Base-by-base conservation (phyloP, 345 rosid genomes). In the Melaleuca alternifolia region DNA sequence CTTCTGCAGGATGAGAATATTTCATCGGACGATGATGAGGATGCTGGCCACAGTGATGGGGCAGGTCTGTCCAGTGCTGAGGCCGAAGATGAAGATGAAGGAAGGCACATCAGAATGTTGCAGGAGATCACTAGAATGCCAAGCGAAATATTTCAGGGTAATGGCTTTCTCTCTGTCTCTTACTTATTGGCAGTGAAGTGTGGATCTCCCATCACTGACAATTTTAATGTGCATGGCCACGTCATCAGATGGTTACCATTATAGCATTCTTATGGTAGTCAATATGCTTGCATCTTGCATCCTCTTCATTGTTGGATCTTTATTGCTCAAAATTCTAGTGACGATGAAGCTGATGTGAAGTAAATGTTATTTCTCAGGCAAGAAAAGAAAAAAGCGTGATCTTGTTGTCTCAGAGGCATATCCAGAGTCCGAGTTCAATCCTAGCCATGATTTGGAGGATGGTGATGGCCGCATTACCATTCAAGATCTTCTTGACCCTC, bases 371-470 rank as follows among this genome's bases (percentile, higher is more conserved):
- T 90, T 52, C 71, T 33, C 87, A 96, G 99, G 95, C 23, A 94
- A 90, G 91, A 93, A 91, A 88, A 93, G 89, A 89, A 93, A 87
- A 61, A 95, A 90, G 86, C 83, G 90, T 79, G 89, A 83, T 85
- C 44, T 71, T 71, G 91, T 94, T 86, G 84, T 92, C 54, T 93
- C 96, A 7, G 99, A 94, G 91, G 92, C 93, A 26, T 94, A 95
- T 91, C 98, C 98, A 41, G 99, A 96, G 89, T 96, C 98, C 44
- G 99, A 96, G 90, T 95, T 91, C 87, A 94, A 97, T 87, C 99
- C 99, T 8, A 96, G 91, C 57, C 93, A 93, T 87, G 98, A 96
- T 90, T 93, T 96, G 90, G 90, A 95, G 57, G 94, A 94, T 87
- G 98, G 99, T 79, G 90, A 90, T 75, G 91, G 94, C 81, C 92